Base-by-base conservation (phyloP, 2,329 filamentous ascomycete genomes). In the Aspergillus sp. region DNA sequence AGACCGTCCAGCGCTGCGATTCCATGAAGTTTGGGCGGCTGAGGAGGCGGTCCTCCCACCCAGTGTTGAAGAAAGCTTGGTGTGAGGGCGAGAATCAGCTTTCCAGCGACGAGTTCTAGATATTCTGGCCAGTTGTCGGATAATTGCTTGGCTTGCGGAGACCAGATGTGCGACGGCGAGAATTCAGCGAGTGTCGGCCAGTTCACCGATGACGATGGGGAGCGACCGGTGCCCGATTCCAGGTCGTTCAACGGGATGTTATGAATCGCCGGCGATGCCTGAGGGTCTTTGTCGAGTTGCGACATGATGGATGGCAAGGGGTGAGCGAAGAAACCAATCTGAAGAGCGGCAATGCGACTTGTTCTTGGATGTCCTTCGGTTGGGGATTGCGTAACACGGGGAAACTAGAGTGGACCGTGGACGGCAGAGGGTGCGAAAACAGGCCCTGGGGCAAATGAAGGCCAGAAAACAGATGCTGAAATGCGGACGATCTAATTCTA, bases 1-100 rank as follows among this genome's bases (percentile, higher is more conserved):
- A 79, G 61, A 11, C 77, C 77, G 55, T 80, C 77, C 31, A 80
- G 68, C 31, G 75, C 75, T 16, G 74, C 75, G 56, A 77, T 76
- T 14, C 71, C 71, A 64, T 77, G 74, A 11, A 73, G 66, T 49
- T 72, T 73, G 9, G 67, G 54, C 6, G 69, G 65, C 26, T 70
- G 60, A 0, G 68, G 61, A 14, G 68, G 65, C 26, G 69, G 60
- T n/a, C 67, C 72, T 12, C 72, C 72, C 4, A 75, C 67, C 55
- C 65, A 67, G 24, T 71, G 69, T 39, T 75, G 75, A 11, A 75
- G 57, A 52, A 73, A 77, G 55, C 75, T 77, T 11, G 75, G 75
- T 3, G 72, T 71, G 31, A 76, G 65, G 7, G 66, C 68, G 24
- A 76, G 63, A 16, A 64, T 64, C 51, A 77, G 56, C 32, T 65